These are phyloP conservation scores for Amoebophrya sp. DNA, from an alignment of 169 alveolate genomes.

Conservation along the genomic window DNA sequence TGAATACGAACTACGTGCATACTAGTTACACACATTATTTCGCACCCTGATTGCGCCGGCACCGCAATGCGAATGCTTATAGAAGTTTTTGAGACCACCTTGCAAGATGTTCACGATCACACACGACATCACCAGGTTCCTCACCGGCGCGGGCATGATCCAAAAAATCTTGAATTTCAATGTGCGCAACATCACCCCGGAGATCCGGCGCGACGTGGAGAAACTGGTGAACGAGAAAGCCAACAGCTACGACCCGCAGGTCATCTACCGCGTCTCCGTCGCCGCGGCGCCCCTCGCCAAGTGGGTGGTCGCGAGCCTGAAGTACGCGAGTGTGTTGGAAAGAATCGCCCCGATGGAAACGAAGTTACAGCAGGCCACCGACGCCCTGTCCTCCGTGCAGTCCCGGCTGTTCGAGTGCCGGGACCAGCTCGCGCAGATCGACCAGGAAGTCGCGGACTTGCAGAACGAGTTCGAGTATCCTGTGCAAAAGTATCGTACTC, in stretches of 20 bases:
- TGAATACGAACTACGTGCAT: no score
- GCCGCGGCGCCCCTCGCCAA: slow-evolving; percentile 87
- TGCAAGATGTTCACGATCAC: no score
- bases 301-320: slow-evolving; percentile 75
- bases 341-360: slow-evolving; percentile 73
- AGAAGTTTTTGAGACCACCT: no score
- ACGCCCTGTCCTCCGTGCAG: slow-evolving; percentile 58
- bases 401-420: slow-evolving; percentile 63
- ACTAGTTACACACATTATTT: no score
- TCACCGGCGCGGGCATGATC: slow-evolving; percentile 60
- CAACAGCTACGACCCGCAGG: slow-evolving; percentile 65
- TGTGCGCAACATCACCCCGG: slow-evolving; percentile 66
- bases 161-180: slow-evolving; percentile 70
- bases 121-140: no score
- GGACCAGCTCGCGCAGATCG: slow-evolving; percentile 62
- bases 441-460: slow-evolving; percentile 60
- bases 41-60: no score
- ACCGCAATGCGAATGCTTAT: no score
- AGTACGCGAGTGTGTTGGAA: slow-evolving; percentile 69
- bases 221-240: slow-evolving; percentile 62
- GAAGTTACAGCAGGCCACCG: slow-evolving; percentile 58
- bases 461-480: slow-evolving; percentile 63
- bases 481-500: no score
- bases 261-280: slow-evolving; percentile 68
- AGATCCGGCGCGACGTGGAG: slow-evolving; percentile 67